Conservation (phyloP, 2,329 filamentous ascomycete genomes). For the Fusarium cyanostomum region DNA sequence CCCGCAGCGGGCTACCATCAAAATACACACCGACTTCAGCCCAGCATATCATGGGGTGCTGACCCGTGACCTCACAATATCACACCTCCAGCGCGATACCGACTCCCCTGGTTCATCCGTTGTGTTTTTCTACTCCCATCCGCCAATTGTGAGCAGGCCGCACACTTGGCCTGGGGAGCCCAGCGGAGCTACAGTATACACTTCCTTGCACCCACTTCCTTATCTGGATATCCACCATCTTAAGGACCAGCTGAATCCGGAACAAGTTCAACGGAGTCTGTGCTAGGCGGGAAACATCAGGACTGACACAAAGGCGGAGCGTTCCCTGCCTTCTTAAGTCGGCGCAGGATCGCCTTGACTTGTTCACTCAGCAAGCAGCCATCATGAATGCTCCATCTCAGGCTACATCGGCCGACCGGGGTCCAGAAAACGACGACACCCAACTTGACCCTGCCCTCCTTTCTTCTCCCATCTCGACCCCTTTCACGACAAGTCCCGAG, state of each 20-base stretch:
- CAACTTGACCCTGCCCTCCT: constrained; percentile 27
- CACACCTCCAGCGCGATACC: constrained; percentile 33
- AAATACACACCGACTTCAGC: constrained; percentile 38
- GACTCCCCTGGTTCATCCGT: constrained; percentile 2
- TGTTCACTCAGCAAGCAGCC: constrained; percentile 17
- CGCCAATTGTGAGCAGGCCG: constrained; percentile 7
- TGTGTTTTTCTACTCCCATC: constrained; percentile 2
- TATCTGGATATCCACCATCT: constrained; percentile 9
- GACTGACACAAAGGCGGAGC: constrained; percentile 29
- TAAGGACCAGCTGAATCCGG: constrained; percentile 11
- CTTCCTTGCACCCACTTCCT: constrained; percentile 24
- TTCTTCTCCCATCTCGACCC: constrained; percentile 41
- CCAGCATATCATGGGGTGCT: constrained; percentile 39
- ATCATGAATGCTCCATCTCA: constrained; percentile 31
- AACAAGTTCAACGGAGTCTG: constrained; percentile 11
- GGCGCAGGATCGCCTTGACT: constrained; percentile 29
- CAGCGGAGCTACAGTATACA: constrained; percentile 8
- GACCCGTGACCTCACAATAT: constrained; percentile 36
- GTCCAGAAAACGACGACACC: constrained; percentile 35
- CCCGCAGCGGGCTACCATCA: constrained; percentile 33
- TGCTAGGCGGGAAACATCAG: constrained; percentile 13
- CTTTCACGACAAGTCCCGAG: constrained; percentile 41
- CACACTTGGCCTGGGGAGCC: not conserved
- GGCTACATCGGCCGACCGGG: constrained; percentile 5
- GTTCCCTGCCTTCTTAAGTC: constrained; percentile 23